These are phyloP conservation scores for Fusarium equiseti DNA, from an alignment of 2,329 filamentous ascomycete genomes.

Conservation along the genomic window DNA sequence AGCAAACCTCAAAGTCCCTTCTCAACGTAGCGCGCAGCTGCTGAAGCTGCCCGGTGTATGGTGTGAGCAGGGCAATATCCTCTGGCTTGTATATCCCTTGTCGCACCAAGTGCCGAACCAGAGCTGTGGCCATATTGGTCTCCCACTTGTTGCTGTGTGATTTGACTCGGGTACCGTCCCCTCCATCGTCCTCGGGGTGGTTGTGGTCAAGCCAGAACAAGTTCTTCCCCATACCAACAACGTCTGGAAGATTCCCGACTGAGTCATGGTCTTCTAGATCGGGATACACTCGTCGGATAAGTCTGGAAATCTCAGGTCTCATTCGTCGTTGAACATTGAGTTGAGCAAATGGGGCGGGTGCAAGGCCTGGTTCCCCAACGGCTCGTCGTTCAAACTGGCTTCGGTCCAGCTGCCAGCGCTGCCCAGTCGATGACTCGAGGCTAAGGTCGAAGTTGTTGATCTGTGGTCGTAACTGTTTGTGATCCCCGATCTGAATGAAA, in stretches of 20 bases:
- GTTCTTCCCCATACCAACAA: slow-evolving; percentile 65
- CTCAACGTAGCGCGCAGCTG: slow-evolving; percentile 61
- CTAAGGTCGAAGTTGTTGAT: slow-evolving; percentile 65
- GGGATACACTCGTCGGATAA: slow-evolving; percentile 71
- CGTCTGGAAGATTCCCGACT: slow-evolving; percentile 58
- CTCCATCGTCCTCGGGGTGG: slow-evolving; percentile 56
- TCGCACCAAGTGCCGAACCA: slow-evolving; percentile 73
- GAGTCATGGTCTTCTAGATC: slow-evolving; percentile 62
- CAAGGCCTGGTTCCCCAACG: slow-evolving; percentile 38
- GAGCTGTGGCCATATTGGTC: slow-evolving; percentile 69
- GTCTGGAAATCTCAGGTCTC: slow-evolving; percentile 70
- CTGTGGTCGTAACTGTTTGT: slow-evolving; percentile 69
- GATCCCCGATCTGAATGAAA: slow-evolving; percentile 72
- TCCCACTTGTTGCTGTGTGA: slow-evolving; percentile 71
- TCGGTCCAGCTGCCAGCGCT: slow-evolving; percentile 55
- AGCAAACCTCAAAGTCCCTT: slow-evolving; percentile 67
- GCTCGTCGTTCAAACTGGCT: slow-evolving; percentile 48
- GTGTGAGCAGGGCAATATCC: slow-evolving; percentile 79
- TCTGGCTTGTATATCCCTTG: slow-evolving; percentile 70
- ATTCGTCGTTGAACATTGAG: slow-evolving; percentile 74
- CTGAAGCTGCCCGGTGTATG: slow-evolving; percentile 69
- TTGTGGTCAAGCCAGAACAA: slow-evolving; percentile 74
- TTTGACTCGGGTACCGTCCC: slow-evolving; percentile 53
- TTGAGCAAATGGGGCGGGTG: slow-evolving; percentile 48
- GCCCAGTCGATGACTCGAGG: slow-evolving; percentile 26